Evolutionary conservation across 805 yeast species (phyloP).

Genomic region (Spathaspora hagerdaliae): DNA sequence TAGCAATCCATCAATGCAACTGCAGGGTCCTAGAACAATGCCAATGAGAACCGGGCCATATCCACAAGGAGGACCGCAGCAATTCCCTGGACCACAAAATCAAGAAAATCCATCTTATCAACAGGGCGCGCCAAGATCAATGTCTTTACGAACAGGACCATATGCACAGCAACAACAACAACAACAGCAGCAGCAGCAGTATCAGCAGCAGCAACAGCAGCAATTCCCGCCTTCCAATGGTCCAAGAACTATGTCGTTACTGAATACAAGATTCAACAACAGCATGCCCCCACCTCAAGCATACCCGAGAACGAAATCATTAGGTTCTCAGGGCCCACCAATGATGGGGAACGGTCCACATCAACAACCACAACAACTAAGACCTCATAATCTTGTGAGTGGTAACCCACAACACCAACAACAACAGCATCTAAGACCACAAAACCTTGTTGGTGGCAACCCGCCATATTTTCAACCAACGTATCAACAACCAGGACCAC

Average conservation of each 20-base stretch:
- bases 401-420: no score
- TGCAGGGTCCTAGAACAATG: slow-evolving; percentile 23
- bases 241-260: slow-evolving; percentile 9
- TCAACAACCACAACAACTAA: not conserved
- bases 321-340: not conserved
- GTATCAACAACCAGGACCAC: not conserved
- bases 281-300: slow-evolving; percentile 2
- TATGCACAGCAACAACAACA: slow-evolving; percentile 4
- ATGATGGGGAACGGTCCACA: no score
- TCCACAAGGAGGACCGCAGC: slow-evolving; percentile 1
- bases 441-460: slow-evolving; percentile 4
- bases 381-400: slow-evolving; percentile 2
- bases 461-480: slow-evolving; percentile 2
- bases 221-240: slow-evolving; percentile 1
- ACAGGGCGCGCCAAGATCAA: slow-evolving; percentile 1
- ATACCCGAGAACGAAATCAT: slow-evolving; percentile 6
- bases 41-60: slow-evolving; percentile 16
- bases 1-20: not conserved
- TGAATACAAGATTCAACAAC: slow-evolving; percentile 4
- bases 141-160: slow-evolving; percentile 3
- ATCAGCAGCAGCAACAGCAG: not conserved
- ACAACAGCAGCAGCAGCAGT: not conserved
- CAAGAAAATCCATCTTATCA: slow-evolving; percentile 1
- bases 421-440: slow-evolving; percentile 2
- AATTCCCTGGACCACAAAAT: not conserved